Base-by-base conservation (phyloP, 176 grass and related monocot genomes). In the Areca catechu region DNA sequence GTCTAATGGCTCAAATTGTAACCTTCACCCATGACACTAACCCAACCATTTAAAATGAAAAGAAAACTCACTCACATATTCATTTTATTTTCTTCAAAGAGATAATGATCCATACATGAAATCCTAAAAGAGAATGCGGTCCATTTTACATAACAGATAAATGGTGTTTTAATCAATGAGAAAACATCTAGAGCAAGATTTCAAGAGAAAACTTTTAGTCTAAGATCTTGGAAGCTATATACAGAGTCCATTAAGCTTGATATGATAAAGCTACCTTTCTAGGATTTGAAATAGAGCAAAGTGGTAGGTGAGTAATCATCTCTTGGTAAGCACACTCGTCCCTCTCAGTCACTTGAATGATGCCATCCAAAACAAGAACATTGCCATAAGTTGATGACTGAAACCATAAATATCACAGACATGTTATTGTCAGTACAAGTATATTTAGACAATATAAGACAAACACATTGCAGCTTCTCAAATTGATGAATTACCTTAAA, bases 291-390 rank as follows among this genome's bases (percentile, higher is more conserved):
- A 88, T 97, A 9, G 93, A 97, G 72, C 80, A 85, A 57, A 98
- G 84, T 53, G 87, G 81, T n/a, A 97, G 86, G 60, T 97, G 93
- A 50, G 81, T 80, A 53, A 97, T 97, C 93, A 97, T 97, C 68
- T 97, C 87, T 72, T 92, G 93, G 74, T 92, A 98, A 3, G 87
- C 84, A 7, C 93, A 98, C 57, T 98, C 84, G 24, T 98, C 87
- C 74, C 87, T 76, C 63, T 92, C 87, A 7, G 87, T 92, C 3
- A 98, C 62, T 72, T 98, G 93, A 67, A 98, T 92, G n/a, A 92
- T 87, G 15, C 93, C 87, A 70, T 98, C 83, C 29, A 98, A 59
- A 6, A 98, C 87, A 28, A 98, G 83, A 48, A 98, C 93, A 68
- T 83, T 98, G n/a, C 93, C 93, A 1, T 98, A 98, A 4, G 87